These are phyloP conservation scores for Thraustochytrium sp. DNA, from an alignment of 352 stramenopile genomes.

Conservation along the genomic window DNA sequence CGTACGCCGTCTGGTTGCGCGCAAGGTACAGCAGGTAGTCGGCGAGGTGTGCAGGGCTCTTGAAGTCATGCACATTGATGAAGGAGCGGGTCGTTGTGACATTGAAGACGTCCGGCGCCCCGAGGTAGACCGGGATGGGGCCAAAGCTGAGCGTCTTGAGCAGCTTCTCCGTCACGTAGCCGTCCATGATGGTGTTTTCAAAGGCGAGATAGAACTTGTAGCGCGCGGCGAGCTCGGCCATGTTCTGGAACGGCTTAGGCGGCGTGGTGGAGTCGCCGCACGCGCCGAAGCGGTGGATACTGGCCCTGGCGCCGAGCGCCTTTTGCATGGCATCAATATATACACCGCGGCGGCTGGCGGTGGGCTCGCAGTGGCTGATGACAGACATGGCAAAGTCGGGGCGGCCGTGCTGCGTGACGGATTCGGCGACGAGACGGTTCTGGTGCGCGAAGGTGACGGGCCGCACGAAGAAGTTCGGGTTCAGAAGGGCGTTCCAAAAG, in stretches of 20 bases:
- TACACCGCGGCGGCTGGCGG: neutral
- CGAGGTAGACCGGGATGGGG: conserved; percentile 34
- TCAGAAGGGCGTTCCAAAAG: conserved; percentile 11
- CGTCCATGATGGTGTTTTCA: conserved; percentile 33
- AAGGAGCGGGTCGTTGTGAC: neutral
- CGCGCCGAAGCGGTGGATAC: neutral
- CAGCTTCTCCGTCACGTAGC: conserved; percentile 40
- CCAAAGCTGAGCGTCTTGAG: conserved; percentile 4
- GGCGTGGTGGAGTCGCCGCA: neutral
- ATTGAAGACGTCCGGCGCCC: neutral
- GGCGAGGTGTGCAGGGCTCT: neutral
- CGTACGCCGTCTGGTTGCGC: conserved; percentile 25
- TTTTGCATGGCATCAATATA: neutral
- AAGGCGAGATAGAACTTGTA: conserved; percentile 45
- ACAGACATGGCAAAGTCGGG: conserved; percentile 2
- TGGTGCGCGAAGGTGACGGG: neutral
- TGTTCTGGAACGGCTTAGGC: conserved; percentile 3
- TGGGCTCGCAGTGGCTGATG: conserved; percentile 33
- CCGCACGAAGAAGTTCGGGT: conserved; percentile 27
- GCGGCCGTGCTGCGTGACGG: neutral
- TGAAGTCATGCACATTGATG: conserved; percentile 39
- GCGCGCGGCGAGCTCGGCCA: neutral
- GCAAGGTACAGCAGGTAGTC: conserved; percentile 40
- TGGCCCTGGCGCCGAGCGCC: neutral
- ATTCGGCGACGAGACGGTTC: neutral